phyloP scores from a whole-genome alignment of 139 green algal genomes.

The Pedinophyceae sp. region DNA sequence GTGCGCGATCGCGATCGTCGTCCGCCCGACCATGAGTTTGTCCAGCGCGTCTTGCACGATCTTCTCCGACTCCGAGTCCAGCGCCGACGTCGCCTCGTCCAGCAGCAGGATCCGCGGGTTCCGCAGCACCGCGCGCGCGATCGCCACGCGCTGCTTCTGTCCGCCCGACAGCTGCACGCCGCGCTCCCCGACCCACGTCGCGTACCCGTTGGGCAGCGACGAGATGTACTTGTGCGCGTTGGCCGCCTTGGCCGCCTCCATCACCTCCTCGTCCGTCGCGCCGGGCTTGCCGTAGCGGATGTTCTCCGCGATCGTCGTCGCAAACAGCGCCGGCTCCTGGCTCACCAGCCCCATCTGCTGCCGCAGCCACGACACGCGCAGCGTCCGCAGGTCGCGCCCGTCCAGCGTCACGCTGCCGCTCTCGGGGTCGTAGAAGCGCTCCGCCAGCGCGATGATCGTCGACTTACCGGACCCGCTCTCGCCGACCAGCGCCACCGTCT shows the following conservation, averaged over 20 bases:
- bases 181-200: constrained; percentile 66
- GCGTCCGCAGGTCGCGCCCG: constrained; percentile 33
- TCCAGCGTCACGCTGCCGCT: constrained; percentile 5
- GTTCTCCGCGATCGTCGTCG: constrained; percentile 21
- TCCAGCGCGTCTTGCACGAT: constrained; percentile 49
- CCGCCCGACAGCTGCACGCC: constrained; percentile 49
- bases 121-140: constrained; percentile 41
- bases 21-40: constrained; percentile 32
- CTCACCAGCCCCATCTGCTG: constrained; percentile 18
- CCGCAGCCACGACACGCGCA: constrained; percentile 44
- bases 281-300: constrained; percentile 15
- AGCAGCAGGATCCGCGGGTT: constrained; percentile 26
- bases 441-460: constrained; percentile 69
- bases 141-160: constrained; percentile 52
- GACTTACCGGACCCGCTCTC: constrained; percentile 79
- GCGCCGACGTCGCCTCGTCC: constrained; percentile 20
- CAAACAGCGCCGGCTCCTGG: constrained; percentile 24
- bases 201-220: constrained; percentile 41
- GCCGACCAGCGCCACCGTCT: constrained; percentile 75
- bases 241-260: constrained; percentile 20
- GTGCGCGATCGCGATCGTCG: constrained; percentile 74
- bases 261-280: constrained; percentile 38
- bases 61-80: constrained; percentile 60
- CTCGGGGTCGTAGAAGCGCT: constrained; percentile 58
- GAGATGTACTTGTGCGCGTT: constrained; percentile 49